Percentiles rank a stretch among this genome's conserved stretches.
Evolutionary conservation across 805 yeast species (phyloP).

Genomic region (Saturnispora kantuleensis): DNA sequence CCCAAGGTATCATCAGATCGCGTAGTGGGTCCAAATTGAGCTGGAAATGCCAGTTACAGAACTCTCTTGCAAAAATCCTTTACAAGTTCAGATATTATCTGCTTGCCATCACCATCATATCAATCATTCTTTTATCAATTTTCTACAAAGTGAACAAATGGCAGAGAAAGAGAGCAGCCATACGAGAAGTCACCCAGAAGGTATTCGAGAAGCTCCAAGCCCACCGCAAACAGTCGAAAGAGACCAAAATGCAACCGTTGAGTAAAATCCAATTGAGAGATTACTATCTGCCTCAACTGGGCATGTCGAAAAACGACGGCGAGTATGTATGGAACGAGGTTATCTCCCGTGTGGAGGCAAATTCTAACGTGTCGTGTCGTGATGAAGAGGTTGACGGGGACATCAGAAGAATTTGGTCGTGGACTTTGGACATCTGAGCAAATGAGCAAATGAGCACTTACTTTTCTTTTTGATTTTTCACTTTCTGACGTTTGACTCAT

Average conservation of each 20-base stretch:
- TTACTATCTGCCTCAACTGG: conserved; percentile 33
- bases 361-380: conserved; percentile 52
- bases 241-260: conserved; percentile 36
- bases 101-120: conserved; percentile 9
- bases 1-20: conserved; percentile 17
- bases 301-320: conserved; percentile 28
- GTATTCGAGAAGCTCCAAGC: conserved; percentile 42
- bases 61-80: conserved; percentile 16
- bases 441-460: too few relatives aligned
- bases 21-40: conserved; percentile 21
- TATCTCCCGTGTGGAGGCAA: conserved; percentile 45
- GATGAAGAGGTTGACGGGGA: conserved; percentile 77
- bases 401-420: conserved; percentile 79
- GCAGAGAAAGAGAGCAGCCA: conserved; percentile 30
- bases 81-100: conserved; percentile 18
- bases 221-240: conserved; percentile 30
- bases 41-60: conserved; percentile 21
- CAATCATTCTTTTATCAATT: conserved; percentile 7
- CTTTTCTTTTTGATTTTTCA: conserved; percentile 4
- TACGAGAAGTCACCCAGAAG: conserved; percentile 37
- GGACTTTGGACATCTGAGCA: conserved; percentile 42
- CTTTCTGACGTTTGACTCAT: conserved; percentile 5
- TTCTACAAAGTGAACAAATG: conserved; percentile 30
- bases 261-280: conserved; percentile 70
- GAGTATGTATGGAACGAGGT: conserved; percentile 52